Conservation (phyloP, 2,329 filamentous ascomycete species). For the Sporothrix euskadiensis region DNA sequence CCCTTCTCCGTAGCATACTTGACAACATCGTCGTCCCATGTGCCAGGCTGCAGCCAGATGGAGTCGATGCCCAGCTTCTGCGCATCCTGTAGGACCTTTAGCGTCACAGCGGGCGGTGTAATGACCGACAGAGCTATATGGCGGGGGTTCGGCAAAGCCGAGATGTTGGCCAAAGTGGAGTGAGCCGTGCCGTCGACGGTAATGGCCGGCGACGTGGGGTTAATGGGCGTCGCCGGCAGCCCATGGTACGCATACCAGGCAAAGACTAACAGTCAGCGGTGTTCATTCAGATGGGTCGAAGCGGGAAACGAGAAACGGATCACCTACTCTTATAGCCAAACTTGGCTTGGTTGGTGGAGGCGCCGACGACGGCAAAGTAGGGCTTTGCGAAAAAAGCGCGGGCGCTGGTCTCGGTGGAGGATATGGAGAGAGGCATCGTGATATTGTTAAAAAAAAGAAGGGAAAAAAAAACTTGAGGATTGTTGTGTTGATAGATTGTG, state of each 20-base stretch:
- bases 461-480: neutral
- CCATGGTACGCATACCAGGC: slow-evolving; percentile 80
- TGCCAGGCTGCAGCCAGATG: slow-evolving; percentile 90
- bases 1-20: slow-evolving; percentile 59
- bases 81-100: slow-evolving; percentile 73
- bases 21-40: slow-evolving; percentile 75
- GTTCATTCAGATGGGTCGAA: neutral
- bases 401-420: slow-evolving; percentile 70
- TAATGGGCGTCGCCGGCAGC: slow-evolving; percentile 79
- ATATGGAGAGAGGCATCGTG: slow-evolving; percentile 38
- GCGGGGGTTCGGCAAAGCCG: slow-evolving; percentile 63
- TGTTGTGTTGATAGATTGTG: neutral
- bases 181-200: slow-evolving; percentile 59
- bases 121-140: slow-evolving; percentile 81
- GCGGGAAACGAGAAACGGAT: neutral
- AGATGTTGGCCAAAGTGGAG: slow-evolving; percentile 65
- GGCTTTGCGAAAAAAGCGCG: slow-evolving; percentile 78
- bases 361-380: slow-evolving; percentile 84
- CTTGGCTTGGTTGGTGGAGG: slow-evolving; percentile 79
- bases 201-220: slow-evolving; percentile 69
- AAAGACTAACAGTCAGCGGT: slow-evolving; percentile 62
- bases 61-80: slow-evolving; percentile 69
- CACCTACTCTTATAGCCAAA: slow-evolving; percentile 80
- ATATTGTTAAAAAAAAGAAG: too few relatives aligned
- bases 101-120: slow-evolving; percentile 78